Percentiles rank a stretch among this genome's conserved stretches.
These are phyloP conservation scores for Cenococcum geophilum DNA, from an alignment of 495 filamentous ascomycete species.

Conservation along the genomic window DNA sequence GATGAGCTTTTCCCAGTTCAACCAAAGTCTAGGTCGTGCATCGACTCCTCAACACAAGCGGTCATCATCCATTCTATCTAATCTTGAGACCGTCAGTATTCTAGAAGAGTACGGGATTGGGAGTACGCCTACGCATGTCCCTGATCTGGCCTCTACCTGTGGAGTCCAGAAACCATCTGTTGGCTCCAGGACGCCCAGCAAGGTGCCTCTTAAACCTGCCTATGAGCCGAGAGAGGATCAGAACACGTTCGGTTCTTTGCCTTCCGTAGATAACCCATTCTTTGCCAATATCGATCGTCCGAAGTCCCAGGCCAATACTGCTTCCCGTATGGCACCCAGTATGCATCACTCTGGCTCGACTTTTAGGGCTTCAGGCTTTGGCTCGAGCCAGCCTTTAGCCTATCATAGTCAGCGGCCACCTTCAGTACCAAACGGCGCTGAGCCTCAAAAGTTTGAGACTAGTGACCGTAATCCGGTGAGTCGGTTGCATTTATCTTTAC, in stretches of 20 bases:
- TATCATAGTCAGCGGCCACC: neutral
- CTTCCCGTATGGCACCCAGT: constrained; percentile 6
- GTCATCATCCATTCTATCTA: neutral
- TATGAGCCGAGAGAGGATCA: neutral
- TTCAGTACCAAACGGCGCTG: too few species aligned
- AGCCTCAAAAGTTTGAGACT: too few species aligned
- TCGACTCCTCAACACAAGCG: neutral
- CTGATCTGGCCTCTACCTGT: too few species aligned
- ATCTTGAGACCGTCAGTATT: neutral
- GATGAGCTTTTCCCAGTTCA: neutral
- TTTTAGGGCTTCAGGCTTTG: neutral
- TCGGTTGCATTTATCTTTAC: too few species aligned
- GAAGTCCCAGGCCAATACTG: constrained; percentile 18
- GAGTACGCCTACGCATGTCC: too few species aligned
- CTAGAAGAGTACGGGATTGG: neutral
- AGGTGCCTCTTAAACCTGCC: neutral
- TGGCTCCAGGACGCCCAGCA: neutral
- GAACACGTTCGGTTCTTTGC: neutral
- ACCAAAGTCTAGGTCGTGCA: neutral
- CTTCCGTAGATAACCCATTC: neutral
- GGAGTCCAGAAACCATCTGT: too few species aligned
- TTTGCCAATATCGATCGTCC: neutral
- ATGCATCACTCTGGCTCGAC: neutral
- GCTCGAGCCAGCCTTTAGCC: neutral
- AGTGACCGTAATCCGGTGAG: too few species aligned